Evolutionary conservation across 257 asterid genomes (phyloP), one percentile per base, ranked within the genome.

Genomic region (Plantago elongata): DNA sequence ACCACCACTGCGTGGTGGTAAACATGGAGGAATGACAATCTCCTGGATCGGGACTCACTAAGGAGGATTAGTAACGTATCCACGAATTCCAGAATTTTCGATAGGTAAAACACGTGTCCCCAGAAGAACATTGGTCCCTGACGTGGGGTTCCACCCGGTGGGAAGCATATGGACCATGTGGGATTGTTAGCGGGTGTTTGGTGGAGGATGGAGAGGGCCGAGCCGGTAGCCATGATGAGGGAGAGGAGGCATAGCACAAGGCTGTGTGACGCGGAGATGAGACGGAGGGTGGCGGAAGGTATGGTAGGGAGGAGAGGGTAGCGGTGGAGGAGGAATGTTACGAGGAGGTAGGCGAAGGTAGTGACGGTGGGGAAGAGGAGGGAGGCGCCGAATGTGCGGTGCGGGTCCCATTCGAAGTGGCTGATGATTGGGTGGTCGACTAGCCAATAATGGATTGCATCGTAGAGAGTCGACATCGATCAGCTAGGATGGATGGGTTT

Each of bases 21-120:
- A 60, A 86, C 90, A 66, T 86, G 95, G 71, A 86, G 86, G 82
- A 83, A 86, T 12, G 95, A 81, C 30, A 86, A 72, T 63, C 95
- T 73, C 3, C 95, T 68, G 0, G 77, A 18, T 13, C 77, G 64
- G 61, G 93, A 78, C 63, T 72, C 76, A 6, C 90, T 72, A 14
- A 86, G 75, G 29, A 83, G 65, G 47, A 86, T 86, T 59, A 86
- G 42, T 2, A 79, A 59, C 9, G 95, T 83, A 68, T 86, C 95
- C 0, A 69, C 7, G 76, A 86, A 81, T 60, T 86, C 95, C 1
- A 86, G 78, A 18, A 83, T 65, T 75, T 83, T 86, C 46, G 95
- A 86, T 50, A 86, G 54, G 59, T 86, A 83, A 68, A 86, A 86
- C 27, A 81, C 67, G 74, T 83, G 80, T 52, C 83, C 90, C 90